Evolutionary conservation across 306 rosid genomes (phyloP).

Genomic region (Medicago arabica): DNA sequence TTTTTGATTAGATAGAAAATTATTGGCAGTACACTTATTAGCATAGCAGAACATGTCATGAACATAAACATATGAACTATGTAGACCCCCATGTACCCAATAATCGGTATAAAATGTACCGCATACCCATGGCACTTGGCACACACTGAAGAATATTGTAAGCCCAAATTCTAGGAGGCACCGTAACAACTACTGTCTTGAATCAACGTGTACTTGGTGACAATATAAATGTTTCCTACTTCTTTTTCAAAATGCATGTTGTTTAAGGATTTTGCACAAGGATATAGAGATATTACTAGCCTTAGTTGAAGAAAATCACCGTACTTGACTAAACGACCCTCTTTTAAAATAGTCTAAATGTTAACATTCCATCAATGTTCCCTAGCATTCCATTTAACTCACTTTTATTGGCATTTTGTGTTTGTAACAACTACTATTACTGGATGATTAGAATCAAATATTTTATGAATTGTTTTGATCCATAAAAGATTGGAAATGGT

Average conservation of each 20-base stretch:
- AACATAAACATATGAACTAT: background rate
- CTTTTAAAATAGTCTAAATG: background rate
- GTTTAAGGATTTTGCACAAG: conserved; percentile 19
- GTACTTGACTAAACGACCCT: background rate
- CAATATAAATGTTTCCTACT: background rate
- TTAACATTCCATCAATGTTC: background rate
- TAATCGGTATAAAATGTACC: background rate
- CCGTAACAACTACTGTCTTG: conserved; percentile 5
- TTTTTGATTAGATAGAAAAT: background rate
- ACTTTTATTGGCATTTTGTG: background rate
- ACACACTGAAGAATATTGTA: background rate
- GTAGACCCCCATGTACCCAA: background rate
- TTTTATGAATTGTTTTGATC: conserved; percentile 5
- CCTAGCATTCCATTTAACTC: background rate
- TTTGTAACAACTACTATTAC: conserved; percentile 2
- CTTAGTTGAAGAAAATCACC: background rate
- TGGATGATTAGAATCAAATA: conserved; percentile 16
- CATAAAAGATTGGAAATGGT: background rate
- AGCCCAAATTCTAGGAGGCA: conserved; percentile 1
- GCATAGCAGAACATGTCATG: background rate
- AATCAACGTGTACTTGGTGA: conserved; percentile 14
- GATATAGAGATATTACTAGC: background rate
- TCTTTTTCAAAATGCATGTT: background rate
- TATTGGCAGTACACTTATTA: background rate
- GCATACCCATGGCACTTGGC: background rate